Conservation (phyloP, 2,329 filamentous ascomycete genomes). For the Tolypocladium tropicale region DNA sequence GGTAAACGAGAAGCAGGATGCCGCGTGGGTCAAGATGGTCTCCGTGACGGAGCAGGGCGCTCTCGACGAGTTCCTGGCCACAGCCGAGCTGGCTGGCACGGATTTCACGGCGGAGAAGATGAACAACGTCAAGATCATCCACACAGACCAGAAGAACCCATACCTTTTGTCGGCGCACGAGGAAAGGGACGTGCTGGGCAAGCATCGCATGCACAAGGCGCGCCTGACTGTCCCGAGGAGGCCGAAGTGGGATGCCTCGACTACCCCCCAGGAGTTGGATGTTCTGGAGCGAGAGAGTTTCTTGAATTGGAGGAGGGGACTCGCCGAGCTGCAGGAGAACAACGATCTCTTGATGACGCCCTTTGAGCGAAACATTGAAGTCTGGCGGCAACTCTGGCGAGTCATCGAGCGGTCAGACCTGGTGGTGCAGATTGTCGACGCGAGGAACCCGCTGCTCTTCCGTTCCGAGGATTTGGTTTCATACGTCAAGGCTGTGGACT, state of each 20-base stretch:
- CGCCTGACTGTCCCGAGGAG: conserved; percentile 81
- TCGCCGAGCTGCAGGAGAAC: conserved; percentile 89
- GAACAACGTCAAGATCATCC: conserved; percentile 98
- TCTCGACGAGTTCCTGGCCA: conserved; percentile 91
- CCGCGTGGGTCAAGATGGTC: conserved; percentile 98
- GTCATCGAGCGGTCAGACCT: conserved; percentile 95
- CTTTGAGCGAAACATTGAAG: conserved; percentile 93
- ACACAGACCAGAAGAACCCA: conserved; percentile 90
- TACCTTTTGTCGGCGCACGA: conserved; percentile 80
- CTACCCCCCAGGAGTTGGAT: conserved; percentile 76
- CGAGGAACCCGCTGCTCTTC: conserved; percentile 87
- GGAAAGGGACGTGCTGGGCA: conserved; percentile 66
- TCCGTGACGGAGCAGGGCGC: conserved; percentile 95
- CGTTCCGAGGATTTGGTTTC: conserved; percentile 85
- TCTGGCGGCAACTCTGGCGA: conserved; percentile 96
- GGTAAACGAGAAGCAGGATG: conserved; percentile 82
- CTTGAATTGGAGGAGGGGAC: conserved; percentile 76
- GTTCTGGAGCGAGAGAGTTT: conserved; percentile 68
- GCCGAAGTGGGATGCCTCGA: conserved; percentile 78
- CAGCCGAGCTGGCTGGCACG: conserved; percentile 92
- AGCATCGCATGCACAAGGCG: conserved; percentile 71
- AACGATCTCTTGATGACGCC: conserved; percentile 95
- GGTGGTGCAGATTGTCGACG: conserved; percentile 96
- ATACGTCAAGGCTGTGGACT: conserved; percentile 89
- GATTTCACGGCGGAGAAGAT: conserved; percentile 99